Percentiles rank a stretch among this genome's conserved stretches.
Conservation (phyloP, 805 yeast genomes). For the Lachancea mirantina region DNA sequence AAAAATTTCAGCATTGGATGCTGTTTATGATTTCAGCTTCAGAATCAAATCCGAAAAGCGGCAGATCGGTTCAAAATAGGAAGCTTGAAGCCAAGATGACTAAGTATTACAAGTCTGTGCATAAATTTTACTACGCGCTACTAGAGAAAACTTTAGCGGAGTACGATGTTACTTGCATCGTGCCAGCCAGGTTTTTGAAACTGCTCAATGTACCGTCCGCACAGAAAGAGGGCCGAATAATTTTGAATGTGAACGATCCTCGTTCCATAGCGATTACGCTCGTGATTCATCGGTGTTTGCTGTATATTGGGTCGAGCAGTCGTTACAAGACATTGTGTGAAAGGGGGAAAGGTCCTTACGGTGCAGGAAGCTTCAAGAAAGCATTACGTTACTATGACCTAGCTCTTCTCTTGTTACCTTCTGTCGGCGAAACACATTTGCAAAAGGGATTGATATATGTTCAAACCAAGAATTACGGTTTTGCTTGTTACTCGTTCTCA, state of each 20-base stretch:
- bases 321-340: conserved; percentile 50
- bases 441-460: conserved; percentile 25
- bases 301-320: conserved; percentile 52
- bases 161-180: conserved; percentile 3
- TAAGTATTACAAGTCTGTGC: conserved; percentile 10
- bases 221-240: background rate
- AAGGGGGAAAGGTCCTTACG: conserved; percentile 31
- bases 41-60: conserved; percentile 7
- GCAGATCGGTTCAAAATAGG: conserved; percentile 7
- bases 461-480: conserved; percentile 21
- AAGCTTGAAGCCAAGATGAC: conserved; percentile 10
- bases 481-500: conserved; percentile 27
- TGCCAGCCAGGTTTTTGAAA: conserved; percentile 5
- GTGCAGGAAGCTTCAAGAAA: conserved; percentile 37
- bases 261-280: conserved; percentile 3
- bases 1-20: conserved; percentile 11
- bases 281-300: conserved; percentile 20
- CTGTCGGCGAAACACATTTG: conserved; percentile 52
- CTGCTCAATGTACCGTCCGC: conserved; percentile 3
- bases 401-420: conserved; percentile 54
- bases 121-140: conserved; percentile 10
- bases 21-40: conserved; percentile 6
- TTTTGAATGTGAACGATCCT: conserved; percentile 1
- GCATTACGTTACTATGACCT: conserved; percentile 42
- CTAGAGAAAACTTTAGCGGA: conserved; percentile 6